Percentiles rank a stretch among this genome's conserved stretches.
Evolutionary conservation across 257 asterid species (phyloP).

Genomic region (Solanum infundibuliforme): DNA sequence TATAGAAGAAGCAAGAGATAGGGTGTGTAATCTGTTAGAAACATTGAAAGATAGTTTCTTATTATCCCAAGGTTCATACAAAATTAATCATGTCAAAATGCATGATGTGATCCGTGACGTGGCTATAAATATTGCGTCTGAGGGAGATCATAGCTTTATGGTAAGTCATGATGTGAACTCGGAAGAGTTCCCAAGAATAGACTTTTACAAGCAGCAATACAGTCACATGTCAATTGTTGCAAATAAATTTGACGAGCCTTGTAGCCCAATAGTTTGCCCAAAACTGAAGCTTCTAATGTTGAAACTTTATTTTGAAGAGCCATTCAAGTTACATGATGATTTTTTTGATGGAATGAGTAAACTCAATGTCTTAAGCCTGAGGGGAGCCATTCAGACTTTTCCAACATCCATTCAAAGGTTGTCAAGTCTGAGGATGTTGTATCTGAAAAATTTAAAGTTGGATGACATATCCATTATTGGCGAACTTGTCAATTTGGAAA

Average conservation of each 20-base stretch:
- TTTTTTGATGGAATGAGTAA: neutral
- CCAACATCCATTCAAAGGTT: neutral
- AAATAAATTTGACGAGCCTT: neutral
- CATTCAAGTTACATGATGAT: neutral
- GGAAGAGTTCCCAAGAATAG: neutral
- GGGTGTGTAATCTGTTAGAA: neutral
- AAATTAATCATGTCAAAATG: neutral
- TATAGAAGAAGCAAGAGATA: neutral
- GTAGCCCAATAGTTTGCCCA: neutral
- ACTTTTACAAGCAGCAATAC: neutral
- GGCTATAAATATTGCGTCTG: neutral
- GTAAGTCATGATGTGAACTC: neutral
- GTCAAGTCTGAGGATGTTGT: neutral
- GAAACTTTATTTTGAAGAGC: fast-evolving
- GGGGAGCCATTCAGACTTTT: too few species aligned
- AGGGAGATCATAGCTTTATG: neutral
- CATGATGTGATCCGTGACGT: conserved; percentile 9
- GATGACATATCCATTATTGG: neutral
- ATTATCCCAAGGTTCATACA: neutral
- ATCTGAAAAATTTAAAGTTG: neutral
- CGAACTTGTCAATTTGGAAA: neutral
- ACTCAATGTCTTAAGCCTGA: neutral
- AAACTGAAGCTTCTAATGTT: neutral
- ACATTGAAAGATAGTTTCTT: neutral
- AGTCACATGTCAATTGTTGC: neutral